These are phyloP conservation scores for Candida maltosa DNA, from an alignment of 805 yeast genomes.

Conservation along the genomic window DNA sequence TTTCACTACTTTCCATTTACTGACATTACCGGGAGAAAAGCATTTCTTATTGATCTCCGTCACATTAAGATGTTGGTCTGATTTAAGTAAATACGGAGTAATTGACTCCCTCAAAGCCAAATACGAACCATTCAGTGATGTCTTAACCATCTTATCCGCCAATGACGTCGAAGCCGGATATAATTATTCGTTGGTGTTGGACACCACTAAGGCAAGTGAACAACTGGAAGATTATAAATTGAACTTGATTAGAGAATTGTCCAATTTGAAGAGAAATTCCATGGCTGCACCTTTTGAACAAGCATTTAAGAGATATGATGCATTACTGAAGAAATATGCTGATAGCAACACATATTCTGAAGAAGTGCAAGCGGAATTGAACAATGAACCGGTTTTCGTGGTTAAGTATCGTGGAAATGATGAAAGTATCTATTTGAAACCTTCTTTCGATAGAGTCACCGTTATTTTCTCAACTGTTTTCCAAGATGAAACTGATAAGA, in stretches of 20 bases:
- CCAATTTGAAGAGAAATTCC: conserved; percentile 78
- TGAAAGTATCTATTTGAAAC: conserved; percentile 86
- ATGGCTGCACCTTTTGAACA: conserved; percentile 90
- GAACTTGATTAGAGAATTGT: conserved; percentile 57
- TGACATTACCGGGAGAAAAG: conserved; percentile 75
- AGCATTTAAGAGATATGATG: conserved; percentile 79
- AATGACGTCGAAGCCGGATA: conserved; percentile 69
- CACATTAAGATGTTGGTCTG: conserved; percentile 73
- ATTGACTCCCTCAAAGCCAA: conserved; percentile 48
- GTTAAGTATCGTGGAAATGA: conserved; percentile 82
- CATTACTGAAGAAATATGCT: conserved; percentile 49
- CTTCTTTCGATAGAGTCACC: conserved; percentile 94
- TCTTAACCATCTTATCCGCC: conserved; percentile 25
- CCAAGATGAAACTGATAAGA: conserved; percentile 94
- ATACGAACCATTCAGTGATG: conserved; percentile 37
- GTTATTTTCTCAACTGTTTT: conserved; percentile 92
- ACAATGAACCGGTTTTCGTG: conserved; percentile 57
- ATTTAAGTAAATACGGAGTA: conserved; percentile 66
- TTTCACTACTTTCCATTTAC: conserved; percentile 88
- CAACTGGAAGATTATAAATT: conserved; percentile 45
- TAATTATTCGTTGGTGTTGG: conserved; percentile 72
- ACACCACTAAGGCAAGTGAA: conserved; percentile 40
- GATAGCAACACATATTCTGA: conserved; percentile 41
- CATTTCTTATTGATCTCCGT: conserved; percentile 63
- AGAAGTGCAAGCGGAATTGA: conserved; percentile 40